Percentiles rank a stretch among this genome's conserved stretches.
Conservation (phyloP, 345 rosid species). For the Citrus reticulata region DNA sequence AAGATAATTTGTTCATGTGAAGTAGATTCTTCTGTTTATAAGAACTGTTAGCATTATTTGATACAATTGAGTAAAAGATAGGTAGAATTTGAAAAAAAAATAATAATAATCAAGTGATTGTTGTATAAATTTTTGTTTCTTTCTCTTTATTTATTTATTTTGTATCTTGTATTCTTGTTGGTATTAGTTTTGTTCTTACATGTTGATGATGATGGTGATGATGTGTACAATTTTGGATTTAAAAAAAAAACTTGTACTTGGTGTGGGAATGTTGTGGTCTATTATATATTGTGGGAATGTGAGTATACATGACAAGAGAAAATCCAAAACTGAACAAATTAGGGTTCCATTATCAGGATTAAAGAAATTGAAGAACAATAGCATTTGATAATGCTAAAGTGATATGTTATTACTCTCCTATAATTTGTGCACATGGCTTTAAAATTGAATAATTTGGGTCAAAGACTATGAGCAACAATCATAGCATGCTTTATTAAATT, state of each 20-base stretch:
- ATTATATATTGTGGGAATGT: neutral
- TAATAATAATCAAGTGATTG: neutral
- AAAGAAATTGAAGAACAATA: no score
- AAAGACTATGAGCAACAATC: no score
- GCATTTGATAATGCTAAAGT: neutral
- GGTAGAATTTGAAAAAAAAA: neutral
- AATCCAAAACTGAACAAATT: neutral
- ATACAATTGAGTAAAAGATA: neutral
- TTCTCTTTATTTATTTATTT: neutral
- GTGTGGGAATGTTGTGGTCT: neutral
- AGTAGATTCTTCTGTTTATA: constrained; percentile 60
- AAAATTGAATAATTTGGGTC: neutral
- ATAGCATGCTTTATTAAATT: no score
- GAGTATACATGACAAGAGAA: neutral
- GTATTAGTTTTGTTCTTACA: neutral
- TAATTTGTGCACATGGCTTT: neutral
- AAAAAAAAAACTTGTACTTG: neutral
- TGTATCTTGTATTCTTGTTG: neutral
- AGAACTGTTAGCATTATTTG: constrained; percentile 44
- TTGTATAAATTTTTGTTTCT: neutral
- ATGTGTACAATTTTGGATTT: neutral
- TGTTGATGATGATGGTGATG: neutral
- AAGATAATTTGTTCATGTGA: constrained; percentile 62
- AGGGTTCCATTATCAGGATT: neutral
- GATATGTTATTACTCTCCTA: neutral